Percentiles rank a stretch among this genome's conserved stretches.
Evolutionary conservation across 495 filamentous ascomycete species (phyloP).

Genomic region (Lasiosphaeria ovina): DNA sequence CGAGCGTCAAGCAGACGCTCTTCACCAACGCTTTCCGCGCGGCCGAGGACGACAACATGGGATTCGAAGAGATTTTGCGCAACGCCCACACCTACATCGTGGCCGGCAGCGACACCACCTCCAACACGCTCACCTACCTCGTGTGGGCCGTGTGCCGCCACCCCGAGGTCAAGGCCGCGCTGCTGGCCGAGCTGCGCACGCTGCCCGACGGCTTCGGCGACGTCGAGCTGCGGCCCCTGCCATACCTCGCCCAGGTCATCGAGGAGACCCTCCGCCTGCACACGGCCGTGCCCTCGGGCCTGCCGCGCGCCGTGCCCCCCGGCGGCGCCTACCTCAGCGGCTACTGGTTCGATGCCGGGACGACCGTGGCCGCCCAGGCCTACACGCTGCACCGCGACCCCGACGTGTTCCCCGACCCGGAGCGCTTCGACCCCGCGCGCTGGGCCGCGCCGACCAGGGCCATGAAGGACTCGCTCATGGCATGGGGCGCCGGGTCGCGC

Average conservation of each 20-base stretch:
- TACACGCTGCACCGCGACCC: slow-evolving; percentile 41
- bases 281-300: slow-evolving; percentile 44
- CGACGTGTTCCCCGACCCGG: slow-evolving; percentile 19
- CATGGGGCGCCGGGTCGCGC: slow-evolving; percentile 50
- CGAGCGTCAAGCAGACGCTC: slow-evolving; percentile 40
- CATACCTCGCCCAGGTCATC: slow-evolving; percentile 51
- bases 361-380: slow-evolving; percentile 37
- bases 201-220: slow-evolving; percentile 40
- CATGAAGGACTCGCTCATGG: slow-evolving; percentile 53
- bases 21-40: slow-evolving; percentile 49
- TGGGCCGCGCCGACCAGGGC: slow-evolving; percentile 42
- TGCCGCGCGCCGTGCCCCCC: slow-evolving; percentile 34
- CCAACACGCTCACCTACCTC: slow-evolving; percentile 43
- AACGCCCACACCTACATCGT: slow-evolving; percentile 48
- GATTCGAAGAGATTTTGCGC: slow-evolving; percentile 36
- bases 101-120: slow-evolving; percentile 53
- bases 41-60: slow-evolving; percentile 36
- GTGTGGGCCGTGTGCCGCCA: slow-evolving; percentile 36
- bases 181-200: slow-evolving; percentile 40
- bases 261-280: slow-evolving; percentile 58
- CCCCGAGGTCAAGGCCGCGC: slow-evolving; percentile 32
- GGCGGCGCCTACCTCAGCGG: slow-evolving; percentile 26
- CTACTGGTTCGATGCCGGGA: slow-evolving; percentile 27
- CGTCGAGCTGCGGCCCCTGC: slow-evolving; percentile 34
- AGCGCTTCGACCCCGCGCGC: slow-evolving; percentile 28